Conservation (phyloP, 805 yeast genomes). For the Priceomyces melissophilus region DNA sequence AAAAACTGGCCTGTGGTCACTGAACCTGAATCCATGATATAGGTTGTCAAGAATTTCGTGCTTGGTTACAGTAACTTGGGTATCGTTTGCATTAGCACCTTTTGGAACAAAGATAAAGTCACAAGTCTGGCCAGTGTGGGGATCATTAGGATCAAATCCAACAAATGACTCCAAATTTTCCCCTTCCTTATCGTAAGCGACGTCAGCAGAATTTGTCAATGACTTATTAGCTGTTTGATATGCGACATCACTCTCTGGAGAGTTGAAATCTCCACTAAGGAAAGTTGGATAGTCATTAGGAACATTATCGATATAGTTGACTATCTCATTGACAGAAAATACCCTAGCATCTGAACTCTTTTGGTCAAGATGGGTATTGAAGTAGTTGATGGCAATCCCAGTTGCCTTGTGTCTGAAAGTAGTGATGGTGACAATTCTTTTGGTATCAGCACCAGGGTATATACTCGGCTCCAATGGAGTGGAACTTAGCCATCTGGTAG, state of each 20-base stretch:
- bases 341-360: conserved; percentile 43
- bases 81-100: conserved; percentile 15
- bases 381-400: conserved; percentile 21
- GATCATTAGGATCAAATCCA: conserved; percentile 29
- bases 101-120: conserved; percentile 36
- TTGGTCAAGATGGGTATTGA: conserved; percentile 53
- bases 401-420: conserved; percentile 18
- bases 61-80: conserved; percentile 17
- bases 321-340: conserved; percentile 43
- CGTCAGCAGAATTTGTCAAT: conserved; percentile 26
- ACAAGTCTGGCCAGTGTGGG: conserved; percentile 24
- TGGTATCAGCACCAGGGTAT: conserved; percentile 38
- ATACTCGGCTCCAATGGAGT: conserved; percentile 53
- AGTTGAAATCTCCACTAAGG: conserved; percentile 58
- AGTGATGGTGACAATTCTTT: conserved; percentile 38
- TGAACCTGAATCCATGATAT: conserved; percentile 31
- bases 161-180: conserved; percentile 33
- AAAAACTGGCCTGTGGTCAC: conserved; percentile 48
- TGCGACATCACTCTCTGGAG: conserved; percentile 18
- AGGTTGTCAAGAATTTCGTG: conserved; percentile 34
- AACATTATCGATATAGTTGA: conserved; percentile 32
- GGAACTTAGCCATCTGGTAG: conserved; percentile 51
- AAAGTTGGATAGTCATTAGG: conserved; percentile 35
- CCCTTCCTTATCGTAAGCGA: conserved; percentile 16
- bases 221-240: conserved; percentile 38